Evolutionary conservation across 2,329 filamentous ascomycete genomes (phyloP), one percentile per base, ranked within the genome.

Genomic region (Sporothrix phasma): DNA sequence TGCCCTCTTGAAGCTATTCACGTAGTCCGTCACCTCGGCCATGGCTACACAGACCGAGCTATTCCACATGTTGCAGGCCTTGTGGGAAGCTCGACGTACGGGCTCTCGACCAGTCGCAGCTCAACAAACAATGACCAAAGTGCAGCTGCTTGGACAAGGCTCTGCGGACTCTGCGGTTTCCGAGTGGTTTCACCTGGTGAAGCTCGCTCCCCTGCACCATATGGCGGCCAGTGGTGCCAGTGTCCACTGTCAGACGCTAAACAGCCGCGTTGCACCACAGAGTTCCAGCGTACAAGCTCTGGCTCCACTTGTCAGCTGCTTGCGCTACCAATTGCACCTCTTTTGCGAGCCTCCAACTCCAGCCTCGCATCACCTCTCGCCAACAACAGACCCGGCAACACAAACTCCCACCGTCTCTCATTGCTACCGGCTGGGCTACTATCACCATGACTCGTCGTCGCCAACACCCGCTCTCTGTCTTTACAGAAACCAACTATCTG

Each of bases 401-500:
- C 34, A 11, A 37, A 11, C 8, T 43, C 41, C 8, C 39, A 5
- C 41, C 19, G 34, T n/a, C 34, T n/a, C 17, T 43, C 41, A 47
- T 26, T 47, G 45, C 19, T 11, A 2, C 10, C n/a, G 2, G 26
- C 3, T 29, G 19, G 5, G 3, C 2, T 11, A 22, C 10, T 2
- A 15, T 56, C 54, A 46, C 39, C 29, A 61, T 61, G 58, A 43
- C 61, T 11, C n/a, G 19, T 3, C 61, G 61, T 19, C 46, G 47
- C 29, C 45, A 58, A 11, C 61, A 65, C n/a, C 47, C 54, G 5
- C 53, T 66, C 31, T 66, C 64, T 31, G 53, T 58, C 39, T 31
- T 66, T 5, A 67, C 62, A 8, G 65, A 67, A 31, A 49, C 67
- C 24, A 63, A 64, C 53, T 66, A 68, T 54, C 43, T 59, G 17